Evolutionary conservation across 140 eudicot species (phyloP).

Genomic region (Senecio squalidus): DNA sequence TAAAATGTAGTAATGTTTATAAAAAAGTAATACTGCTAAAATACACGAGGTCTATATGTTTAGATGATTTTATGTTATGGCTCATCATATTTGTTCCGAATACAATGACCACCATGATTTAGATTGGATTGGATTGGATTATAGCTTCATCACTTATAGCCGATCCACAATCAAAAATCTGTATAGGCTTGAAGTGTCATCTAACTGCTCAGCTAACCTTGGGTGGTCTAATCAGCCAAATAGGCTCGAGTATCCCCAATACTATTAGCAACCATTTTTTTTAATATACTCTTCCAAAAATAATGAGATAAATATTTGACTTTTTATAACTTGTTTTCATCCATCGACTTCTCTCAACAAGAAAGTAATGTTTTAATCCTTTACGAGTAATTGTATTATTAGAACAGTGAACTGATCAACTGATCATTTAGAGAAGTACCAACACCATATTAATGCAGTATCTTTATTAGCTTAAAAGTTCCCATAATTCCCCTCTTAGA

Average conservation of each 20-base stretch:
- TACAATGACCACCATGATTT: too few relatives aligned
- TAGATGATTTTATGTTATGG: too few relatives aligned
- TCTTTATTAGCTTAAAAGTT: too few relatives aligned
- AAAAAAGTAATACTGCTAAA: too few relatives aligned
- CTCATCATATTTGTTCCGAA: background rate
- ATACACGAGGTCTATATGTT: too few relatives aligned
- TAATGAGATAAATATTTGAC: too few relatives aligned
- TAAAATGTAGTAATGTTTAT: too few relatives aligned
- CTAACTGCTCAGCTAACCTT: background rate
- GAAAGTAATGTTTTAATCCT: background rate
- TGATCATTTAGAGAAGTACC: background rate
- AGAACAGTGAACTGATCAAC: slow-evolving; percentile 9
- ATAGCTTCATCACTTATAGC: too few relatives aligned
- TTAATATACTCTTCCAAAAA: background rate
- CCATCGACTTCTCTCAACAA: background rate
- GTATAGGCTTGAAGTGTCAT: background rate
- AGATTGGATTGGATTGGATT: too few relatives aligned
- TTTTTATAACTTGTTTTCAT: background rate
- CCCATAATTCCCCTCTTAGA: too few relatives aligned
- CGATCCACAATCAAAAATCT: background rate
- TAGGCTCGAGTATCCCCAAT: background rate
- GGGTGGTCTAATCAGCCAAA: background rate
- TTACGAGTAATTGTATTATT: background rate
- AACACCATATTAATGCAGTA: background rate
- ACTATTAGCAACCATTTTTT: background rate